phyloP scores from a whole-genome alignment of 1,139 yeast genomes.

The Yamadazyma pseudoaaseri region DNA sequence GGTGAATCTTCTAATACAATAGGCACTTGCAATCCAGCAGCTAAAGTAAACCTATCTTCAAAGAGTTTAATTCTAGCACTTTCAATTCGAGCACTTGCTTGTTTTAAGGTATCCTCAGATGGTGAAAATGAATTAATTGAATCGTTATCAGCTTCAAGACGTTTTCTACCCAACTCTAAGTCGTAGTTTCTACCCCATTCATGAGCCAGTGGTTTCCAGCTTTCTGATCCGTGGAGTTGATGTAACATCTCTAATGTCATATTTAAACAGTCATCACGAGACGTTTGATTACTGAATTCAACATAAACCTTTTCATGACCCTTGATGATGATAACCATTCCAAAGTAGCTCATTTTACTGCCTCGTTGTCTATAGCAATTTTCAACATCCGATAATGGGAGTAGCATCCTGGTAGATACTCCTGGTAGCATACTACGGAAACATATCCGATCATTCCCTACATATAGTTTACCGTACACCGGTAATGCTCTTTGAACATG shows the following conservation, averaged over 20 bases:
- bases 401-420: constrained; percentile 74
- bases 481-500: constrained; percentile 74
- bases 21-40: constrained; percentile 66
- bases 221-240: constrained; percentile 25
- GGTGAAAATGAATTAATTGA: constrained; percentile 6
- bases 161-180: constrained; percentile 16
- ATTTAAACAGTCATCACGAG: constrained; percentile 72
- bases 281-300: constrained; percentile 65
- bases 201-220: constrained; percentile 26
- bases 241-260: constrained; percentile 55
- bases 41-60: constrained; percentile 58
- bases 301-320: constrained; percentile 77
- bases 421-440: constrained; percentile 83
- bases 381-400: constrained; percentile 74
- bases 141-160: constrained; percentile 14
- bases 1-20: constrained; percentile 67
- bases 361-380: constrained; percentile 66
- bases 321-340: constrained; percentile 62
- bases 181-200: constrained; percentile 29
- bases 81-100: constrained; percentile 28
- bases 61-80: constrained; percentile 58
- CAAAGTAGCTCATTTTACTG: constrained; percentile 48
- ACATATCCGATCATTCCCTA: constrained; percentile 67
- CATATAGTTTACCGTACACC: constrained; percentile 75
- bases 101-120: constrained; percentile 14